Evolutionary conservation across 768 basidiomycete genomes (phyloP), one percentile per base, ranked within the genome.

Genomic region (Termitomyces sp.): DNA sequence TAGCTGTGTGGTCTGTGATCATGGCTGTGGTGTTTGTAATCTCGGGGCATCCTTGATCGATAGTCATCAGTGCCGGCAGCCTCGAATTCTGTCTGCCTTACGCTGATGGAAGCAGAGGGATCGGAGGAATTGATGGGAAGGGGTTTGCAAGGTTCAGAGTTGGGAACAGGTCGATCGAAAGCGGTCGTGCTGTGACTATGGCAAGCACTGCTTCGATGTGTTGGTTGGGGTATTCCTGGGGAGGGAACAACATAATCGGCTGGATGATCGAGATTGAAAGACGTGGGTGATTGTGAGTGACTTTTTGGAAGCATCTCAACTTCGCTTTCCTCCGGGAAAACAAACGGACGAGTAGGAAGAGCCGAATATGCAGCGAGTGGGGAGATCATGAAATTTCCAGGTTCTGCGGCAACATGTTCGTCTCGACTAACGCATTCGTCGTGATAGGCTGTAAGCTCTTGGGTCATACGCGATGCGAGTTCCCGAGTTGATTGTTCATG

Each of bases 281-380:
- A 70, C 13, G 59, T 61, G n/a, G 64, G 30, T 50, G 47, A 35
- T 28, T 38, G 48, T 60, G 38, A 44, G 38, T 18, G 61, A 32
- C 50, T 50, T 10, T 58, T 61, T 14, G 61, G 48, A 32, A 41
- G 33, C 23, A 23, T 18, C 13, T 55, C 50, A 32, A 48, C 26
- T 20, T 59, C 72, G 35, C 71, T 70, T 14, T 71, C 72, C 7
- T 77, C 75, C 13, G 77, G 77, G 50, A 77, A 71, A 30, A 70
- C 64, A 23, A 67, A 57, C 49, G 74, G 68, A 53, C 66, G 63
- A 30, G 38, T 54, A 5, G 72, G 70, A 50, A 69, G 57, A 53
- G 69, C 63, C 4, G 74, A 64, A n/a, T 74, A 70, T 30, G 55
- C 61, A 5, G 78, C 75, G 5, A 80, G 64, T 4, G 79, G 79